phyloP scores from a whole-genome alignment of 2,329 filamentous ascomycete genomes.

The Fusarium sp. region DNA sequence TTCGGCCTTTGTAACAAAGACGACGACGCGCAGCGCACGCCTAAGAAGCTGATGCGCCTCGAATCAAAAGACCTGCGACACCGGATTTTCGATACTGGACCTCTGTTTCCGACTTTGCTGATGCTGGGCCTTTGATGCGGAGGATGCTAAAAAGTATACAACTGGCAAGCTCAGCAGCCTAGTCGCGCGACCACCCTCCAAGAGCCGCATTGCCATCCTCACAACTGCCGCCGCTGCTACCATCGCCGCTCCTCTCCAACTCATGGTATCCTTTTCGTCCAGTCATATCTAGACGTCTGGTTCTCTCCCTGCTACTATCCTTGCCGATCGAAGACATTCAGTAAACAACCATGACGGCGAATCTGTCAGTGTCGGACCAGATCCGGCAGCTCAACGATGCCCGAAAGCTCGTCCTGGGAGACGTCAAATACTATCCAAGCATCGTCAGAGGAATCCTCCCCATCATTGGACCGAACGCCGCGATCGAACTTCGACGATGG shows the following conservation, averaged over 20 bases:
- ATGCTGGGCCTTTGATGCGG: slow-evolving; percentile 38
- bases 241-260: slow-evolving; percentile 17
- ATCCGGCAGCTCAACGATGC: slow-evolving; percentile 90
- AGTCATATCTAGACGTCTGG: slow-evolving; percentile 7
- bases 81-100: neutral
- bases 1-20: slow-evolving; percentile 18
- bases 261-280: slow-evolving; percentile 12
- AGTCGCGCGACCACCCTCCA: slow-evolving; percentile 47
- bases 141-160: slow-evolving; percentile 45
- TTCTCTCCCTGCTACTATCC: neutral
- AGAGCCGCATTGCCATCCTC: slow-evolving; percentile 36
- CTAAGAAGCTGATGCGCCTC: slow-evolving; percentile 1
- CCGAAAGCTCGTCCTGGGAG: slow-evolving; percentile 87
- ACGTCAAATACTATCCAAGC: slow-evolving; percentile 89
- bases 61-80: slow-evolving; percentile 9
- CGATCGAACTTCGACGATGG: slow-evolving; percentile 91
- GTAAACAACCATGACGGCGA: slow-evolving; percentile 61
- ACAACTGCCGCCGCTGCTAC: slow-evolving; percentile 23
- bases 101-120: slow-evolving; percentile 4
- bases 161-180: slow-evolving; percentile 45
- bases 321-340: slow-evolving; percentile 16
- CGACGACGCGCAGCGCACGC: slow-evolving; percentile 13
- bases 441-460: slow-evolving; percentile 95
- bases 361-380: slow-evolving; percentile 76
- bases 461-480: slow-evolving; percentile 81